Base-by-base conservation (phyloP, 208 protist species). In the Porcisia hertigi region DNA sequence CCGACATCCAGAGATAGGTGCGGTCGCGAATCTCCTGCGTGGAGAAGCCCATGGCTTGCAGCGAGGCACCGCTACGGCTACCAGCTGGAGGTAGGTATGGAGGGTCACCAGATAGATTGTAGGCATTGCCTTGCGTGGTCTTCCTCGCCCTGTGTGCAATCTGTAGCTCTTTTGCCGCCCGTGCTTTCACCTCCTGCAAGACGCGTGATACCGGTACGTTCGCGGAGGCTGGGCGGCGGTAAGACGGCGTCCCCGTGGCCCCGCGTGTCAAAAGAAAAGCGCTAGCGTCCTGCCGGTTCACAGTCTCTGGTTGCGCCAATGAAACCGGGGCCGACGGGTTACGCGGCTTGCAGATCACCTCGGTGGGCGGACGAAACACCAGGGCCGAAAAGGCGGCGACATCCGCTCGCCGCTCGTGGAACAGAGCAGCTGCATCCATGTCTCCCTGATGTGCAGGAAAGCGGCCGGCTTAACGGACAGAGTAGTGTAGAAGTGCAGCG, bases 181-280 rank as follows among this genome's bases (percentile, higher is more conserved):
- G 71, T 39, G 67, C 58, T 52, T 85, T 86, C 9, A 71, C 80
- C 65, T 84, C 73, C 18, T 75, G 83, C 69, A 86, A 23, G 62
- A 91, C 82, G 43, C 76, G 81, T n/a, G 82, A 86, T 1, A 93
- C 65, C 0, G 89, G 91, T 6, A 90, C 72, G 66, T 95, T 95
- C 11, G 83, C 75, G 0, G 91, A 93, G 14, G 91, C 83, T 2
- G 91, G 91, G 34, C 91, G 89, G 54, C 91, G 91, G 63, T 95
- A 92, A 9, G 77, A 36, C 14, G 78, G 64, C 36, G 66, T 66
- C 41, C 23, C 14, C 53, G 66, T n/a, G 39, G 64, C 58, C 34
- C 25, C 16, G 69, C 18, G 63, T 25, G 55, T 53, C 55, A 34
- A 23, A 53, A 34, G n/a, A 20, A 41, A 36, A 65, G 25, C 47